Conservation (phyloP, 257 asterid genomes). For the Leptodermis oblonga region DNA sequence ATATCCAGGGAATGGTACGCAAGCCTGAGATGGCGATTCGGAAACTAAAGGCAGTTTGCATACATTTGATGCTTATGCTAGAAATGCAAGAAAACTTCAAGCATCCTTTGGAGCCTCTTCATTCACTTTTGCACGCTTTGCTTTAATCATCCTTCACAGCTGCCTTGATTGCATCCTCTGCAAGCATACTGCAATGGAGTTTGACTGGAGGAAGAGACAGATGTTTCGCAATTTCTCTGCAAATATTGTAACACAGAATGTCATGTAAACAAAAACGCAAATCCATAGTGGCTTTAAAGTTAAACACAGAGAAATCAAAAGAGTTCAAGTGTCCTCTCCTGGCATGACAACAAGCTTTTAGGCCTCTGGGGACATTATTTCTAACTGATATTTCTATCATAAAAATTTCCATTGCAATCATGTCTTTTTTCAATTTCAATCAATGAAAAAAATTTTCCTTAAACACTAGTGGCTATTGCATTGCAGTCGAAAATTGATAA, state of each 20-base stretch:
- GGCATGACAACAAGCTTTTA: too few relatives aligned
- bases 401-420: too few relatives aligned
- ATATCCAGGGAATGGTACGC: too few relatives aligned
- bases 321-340: too few relatives aligned
- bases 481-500: not conserved
- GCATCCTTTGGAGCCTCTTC: conserved; percentile 26
- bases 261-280: too few relatives aligned
- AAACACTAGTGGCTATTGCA: not conserved
- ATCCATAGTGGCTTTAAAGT: too few relatives aligned
- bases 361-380: too few relatives aligned
- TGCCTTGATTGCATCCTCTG: too few relatives aligned
- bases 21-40: not conserved
- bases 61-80: not conserved
- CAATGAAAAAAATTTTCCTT: not conserved
- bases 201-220: conserved; percentile 93
- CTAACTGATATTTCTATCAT: too few relatives aligned
- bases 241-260: not conserved
- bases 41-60: not conserved
- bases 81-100: conserved; percentile 20
- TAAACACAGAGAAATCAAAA: too few relatives aligned
- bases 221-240: conserved; percentile 89
- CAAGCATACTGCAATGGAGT: too few relatives aligned
- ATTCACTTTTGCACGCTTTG: conserved; percentile 45
- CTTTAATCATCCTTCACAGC: conserved; percentile 72
- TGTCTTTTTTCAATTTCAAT: too few relatives aligned